These are phyloP conservation scores for Prunus salicina DNA, from an alignment of 306 rosid species.

Conservation along the genomic window DNA sequence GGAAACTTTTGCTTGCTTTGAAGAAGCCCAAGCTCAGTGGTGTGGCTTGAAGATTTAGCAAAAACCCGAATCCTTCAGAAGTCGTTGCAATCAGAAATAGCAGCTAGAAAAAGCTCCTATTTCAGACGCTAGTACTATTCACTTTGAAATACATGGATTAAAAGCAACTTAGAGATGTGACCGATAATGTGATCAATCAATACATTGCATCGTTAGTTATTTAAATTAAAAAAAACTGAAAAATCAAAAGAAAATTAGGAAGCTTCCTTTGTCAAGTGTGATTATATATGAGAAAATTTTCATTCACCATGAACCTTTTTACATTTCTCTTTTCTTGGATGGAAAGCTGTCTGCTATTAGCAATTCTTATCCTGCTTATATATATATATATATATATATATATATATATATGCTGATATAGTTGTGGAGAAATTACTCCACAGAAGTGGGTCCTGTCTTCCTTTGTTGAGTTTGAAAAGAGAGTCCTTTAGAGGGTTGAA, in stretches of 20 bases:
- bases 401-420: too few species aligned
- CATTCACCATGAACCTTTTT: not conserved
- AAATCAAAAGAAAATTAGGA: not conserved
- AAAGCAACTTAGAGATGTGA: too few species aligned
- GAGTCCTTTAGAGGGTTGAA: not conserved
- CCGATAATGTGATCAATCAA: too few species aligned
- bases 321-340: not conserved
- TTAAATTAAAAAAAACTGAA: not conserved
- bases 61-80: too few species aligned
- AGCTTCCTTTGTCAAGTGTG: not conserved
- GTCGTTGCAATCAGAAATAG: too few species aligned
- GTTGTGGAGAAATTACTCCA: not conserved
- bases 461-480: not conserved
- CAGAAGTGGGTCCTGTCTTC: not conserved
- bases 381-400: too few species aligned
- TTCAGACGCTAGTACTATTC: too few species aligned
- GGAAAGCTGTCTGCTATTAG: not conserved
- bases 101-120: too few species aligned
- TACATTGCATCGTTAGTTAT: not conserved
- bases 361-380: not conserved
- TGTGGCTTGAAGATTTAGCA: too few species aligned
- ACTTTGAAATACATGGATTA: too few species aligned
- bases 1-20: too few species aligned
- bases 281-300: not conserved
- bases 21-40: too few species aligned